Evolutionary conservation across 2,329 filamentous ascomycete species (phyloP).

Genomic region (Arthrobotrys megalospora): DNA sequence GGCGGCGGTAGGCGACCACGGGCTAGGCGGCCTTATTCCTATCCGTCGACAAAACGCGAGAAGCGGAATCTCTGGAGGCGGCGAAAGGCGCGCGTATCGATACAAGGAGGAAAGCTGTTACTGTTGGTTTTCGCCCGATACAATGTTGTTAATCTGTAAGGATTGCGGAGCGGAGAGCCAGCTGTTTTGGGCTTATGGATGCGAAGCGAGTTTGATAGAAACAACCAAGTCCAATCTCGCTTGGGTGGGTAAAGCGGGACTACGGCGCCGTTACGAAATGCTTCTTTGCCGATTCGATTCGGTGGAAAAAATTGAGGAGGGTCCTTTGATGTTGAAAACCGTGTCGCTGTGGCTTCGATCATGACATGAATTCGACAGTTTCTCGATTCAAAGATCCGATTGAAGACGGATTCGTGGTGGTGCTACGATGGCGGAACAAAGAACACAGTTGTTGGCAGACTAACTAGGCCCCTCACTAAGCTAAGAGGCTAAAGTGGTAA

Average conservation of each 20-base stretch:
- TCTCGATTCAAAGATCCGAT: slow-evolving; percentile 39
- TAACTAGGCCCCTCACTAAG: slow-evolving; percentile 20
- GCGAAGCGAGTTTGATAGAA: slow-evolving; percentile 57
- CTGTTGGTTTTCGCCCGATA: slow-evolving; percentile 55
- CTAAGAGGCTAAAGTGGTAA: slow-evolving; percentile 39
- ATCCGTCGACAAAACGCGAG: slow-evolving; percentile 52
- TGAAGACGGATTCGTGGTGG: slow-evolving; percentile 32
- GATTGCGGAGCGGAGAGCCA: slow-evolving; percentile 60
- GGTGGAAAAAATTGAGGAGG: slow-evolving; percentile 27
- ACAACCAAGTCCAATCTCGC: slow-evolving; percentile 58
- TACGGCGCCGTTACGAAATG: slow-evolving; percentile 39
- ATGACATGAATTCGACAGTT: slow-evolving; percentile 37
- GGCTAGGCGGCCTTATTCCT: slow-evolving; percentile 38
- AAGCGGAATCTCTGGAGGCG: slow-evolving; percentile 31
- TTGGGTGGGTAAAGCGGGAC: slow-evolving; percentile 58
- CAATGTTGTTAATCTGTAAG: slow-evolving; percentile 57
- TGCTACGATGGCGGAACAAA: slow-evolving; percentile 27
- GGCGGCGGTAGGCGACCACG: slow-evolving; percentile 41
- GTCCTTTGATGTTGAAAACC: slow-evolving; percentile 10
- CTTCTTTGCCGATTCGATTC: slow-evolving; percentile 36
- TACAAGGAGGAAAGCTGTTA: slow-evolving; percentile 50
- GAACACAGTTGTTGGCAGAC: slow-evolving; percentile 45
- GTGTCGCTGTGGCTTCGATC: slow-evolving; percentile 28
- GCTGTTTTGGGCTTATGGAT: slow-evolving; percentile 60
- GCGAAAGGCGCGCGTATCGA: slow-evolving; percentile 60